Conservation (phyloP, 768 basidiomycete genomes). For the Calocybe indica region DNA sequence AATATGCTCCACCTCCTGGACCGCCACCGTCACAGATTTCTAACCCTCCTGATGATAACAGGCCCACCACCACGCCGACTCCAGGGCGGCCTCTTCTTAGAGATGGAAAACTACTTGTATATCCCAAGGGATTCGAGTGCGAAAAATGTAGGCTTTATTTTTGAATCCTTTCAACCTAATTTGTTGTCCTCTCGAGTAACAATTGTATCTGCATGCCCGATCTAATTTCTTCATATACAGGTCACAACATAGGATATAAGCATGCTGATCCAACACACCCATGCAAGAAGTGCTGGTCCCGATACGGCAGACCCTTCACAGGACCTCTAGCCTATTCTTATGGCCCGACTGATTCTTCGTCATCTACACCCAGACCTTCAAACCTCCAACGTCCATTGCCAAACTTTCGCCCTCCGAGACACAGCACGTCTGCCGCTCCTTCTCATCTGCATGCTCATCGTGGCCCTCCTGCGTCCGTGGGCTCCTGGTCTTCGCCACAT, state of each 20-base stretch:
- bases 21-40: conserved; percentile 16
- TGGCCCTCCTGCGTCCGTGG: conserved; percentile 3
- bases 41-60: conserved; percentile 38
- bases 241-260: conserved; percentile 73
- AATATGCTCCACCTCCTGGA: conserved; percentile 17
- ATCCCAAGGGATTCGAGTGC: conserved; percentile 59
- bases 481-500: too few relatives aligned
- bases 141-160: conserved; percentile 49
- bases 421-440: conserved; percentile 12
- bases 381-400: conserved; percentile 35
- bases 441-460: background rate
- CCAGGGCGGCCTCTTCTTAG: conserved; percentile 65
- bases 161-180: background rate
- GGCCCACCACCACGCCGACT: conserved; percentile 56
- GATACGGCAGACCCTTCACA: conserved; percentile 53
- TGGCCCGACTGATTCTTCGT: conserved; percentile 13
- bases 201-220: background rate
- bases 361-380: conserved; percentile 1
- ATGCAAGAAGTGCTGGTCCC: conserved; percentile 72
- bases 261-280: conserved; percentile 58
- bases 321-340: conserved; percentile 54
- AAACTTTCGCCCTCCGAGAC: conserved; percentile 16
- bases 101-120: conserved; percentile 59
- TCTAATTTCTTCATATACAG: conserved; percentile 26
- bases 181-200: background rate